Percentiles rank a stretch among this genome's conserved stretches.
phyloP scores from a whole-genome alignment of 768 basidiomycete genomes.

The Boletus rubroflammeus region DNA sequence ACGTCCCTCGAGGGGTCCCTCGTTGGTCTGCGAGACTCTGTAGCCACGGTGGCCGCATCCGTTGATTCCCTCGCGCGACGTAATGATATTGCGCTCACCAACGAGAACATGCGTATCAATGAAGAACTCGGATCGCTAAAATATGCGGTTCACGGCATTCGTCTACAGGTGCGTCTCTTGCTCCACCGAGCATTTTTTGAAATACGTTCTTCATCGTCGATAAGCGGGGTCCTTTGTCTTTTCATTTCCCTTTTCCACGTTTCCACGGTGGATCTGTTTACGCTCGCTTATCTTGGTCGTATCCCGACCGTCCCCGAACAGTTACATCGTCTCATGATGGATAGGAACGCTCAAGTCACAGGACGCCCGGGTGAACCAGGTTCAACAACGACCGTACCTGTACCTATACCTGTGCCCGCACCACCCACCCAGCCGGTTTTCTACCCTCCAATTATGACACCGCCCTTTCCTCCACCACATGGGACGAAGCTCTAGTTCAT shows the following conservation, averaged over 20 bases:
- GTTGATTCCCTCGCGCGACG: slow-evolving; percentile 60
- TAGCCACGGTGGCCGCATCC: slow-evolving; percentile 55
- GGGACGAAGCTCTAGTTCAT: slow-evolving; percentile 29
- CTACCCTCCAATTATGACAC: slow-evolving; percentile 31
- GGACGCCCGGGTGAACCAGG: slow-evolving; percentile 36
- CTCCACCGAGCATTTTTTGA: slow-evolving; percentile 5
- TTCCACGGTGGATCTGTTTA: slow-evolving; percentile 7
- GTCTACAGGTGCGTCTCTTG: slow-evolving; percentile 62
- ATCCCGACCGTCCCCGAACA: slow-evolving; percentile 24
- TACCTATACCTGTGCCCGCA: slow-evolving; percentile 21
- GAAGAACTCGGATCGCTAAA: slow-evolving; percentile 73
- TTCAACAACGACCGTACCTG: slow-evolving; percentile 10
- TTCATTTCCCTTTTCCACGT: slow-evolving; percentile 5
- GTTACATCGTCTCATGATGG: slow-evolving; percentile 75
- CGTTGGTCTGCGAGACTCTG: slow-evolving; percentile 52
- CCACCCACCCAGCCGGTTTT: slow-evolving; percentile 23
- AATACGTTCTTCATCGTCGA: neutral
- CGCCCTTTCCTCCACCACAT: slow-evolving; percentile 27
- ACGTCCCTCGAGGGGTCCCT: slow-evolving; percentile 64
- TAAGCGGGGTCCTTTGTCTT: neutral
- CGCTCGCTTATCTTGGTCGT: slow-evolving; percentile 12
- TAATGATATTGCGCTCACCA: slow-evolving; percentile 62
- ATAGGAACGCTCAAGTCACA: slow-evolving; percentile 58
- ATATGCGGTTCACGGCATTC: slow-evolving; percentile 66
- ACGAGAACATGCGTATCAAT: slow-evolving; percentile 66